These are phyloP conservation scores for Inga oerstediana DNA, from an alignment of 306 rosid species.

Conservation along the genomic window DNA sequence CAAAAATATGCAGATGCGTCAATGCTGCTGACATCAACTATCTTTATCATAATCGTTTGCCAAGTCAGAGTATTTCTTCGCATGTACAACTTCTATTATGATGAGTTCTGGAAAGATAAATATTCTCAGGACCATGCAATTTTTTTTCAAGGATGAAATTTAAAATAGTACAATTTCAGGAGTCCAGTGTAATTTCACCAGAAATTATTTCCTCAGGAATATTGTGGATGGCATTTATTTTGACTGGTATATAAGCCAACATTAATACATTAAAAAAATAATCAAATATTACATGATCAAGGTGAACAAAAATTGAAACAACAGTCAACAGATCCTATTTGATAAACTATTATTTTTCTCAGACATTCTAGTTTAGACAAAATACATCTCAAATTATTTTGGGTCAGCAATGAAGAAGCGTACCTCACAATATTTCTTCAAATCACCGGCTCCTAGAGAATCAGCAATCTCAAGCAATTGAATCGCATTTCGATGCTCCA, in stretches of 20 bases:
- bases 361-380: neutral
- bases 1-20: neutral
- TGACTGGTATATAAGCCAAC: neutral
- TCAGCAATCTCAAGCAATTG: slow-evolving; percentile 91
- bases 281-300: neutral
- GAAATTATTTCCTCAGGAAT: neutral
- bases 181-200: neutral
- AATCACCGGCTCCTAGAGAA: slow-evolving; percentile 76
- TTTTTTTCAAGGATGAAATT: neutral
- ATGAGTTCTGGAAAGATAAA: neutral
- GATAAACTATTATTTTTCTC: neutral
- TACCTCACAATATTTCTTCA: slow-evolving; percentile 94
- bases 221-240: neutral
- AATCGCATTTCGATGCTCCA: slow-evolving; percentile 94
- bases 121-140: neutral
- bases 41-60: neutral
- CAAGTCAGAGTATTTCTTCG: neutral
- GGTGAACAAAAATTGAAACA: slow-evolving; percentile 7
- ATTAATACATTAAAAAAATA: neutral
- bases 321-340: neutral
- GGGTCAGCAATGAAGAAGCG: slow-evolving; percentile 14
- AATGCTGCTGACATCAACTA: neutral
- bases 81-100: neutral
- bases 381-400: slow-evolving; percentile 5
- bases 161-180: neutral